Conservation (phyloP, 2,329 filamentous ascomycete species). For the Escovopsis weberi region DNA sequence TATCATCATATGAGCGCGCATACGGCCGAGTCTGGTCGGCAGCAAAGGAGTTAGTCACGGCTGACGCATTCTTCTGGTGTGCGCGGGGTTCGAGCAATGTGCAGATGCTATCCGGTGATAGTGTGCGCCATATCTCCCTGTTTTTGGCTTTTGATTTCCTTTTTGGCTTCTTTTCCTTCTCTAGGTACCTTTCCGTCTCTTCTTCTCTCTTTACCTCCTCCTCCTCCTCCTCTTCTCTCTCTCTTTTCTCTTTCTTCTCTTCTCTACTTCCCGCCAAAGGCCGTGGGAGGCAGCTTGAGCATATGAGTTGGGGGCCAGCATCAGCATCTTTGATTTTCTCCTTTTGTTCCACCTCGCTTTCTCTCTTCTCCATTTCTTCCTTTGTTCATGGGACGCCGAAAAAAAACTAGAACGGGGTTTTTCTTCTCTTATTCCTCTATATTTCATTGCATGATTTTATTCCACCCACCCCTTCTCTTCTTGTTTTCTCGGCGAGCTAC, state of each 20-base stretch:
- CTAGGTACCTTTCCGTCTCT: not conserved
- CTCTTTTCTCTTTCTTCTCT: not conserved
- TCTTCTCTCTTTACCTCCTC: not conserved
- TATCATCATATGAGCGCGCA: constrained; percentile 3
- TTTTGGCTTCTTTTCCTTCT: constrained; percentile 1
- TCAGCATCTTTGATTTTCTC: constrained; percentile 3
- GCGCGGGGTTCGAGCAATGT: no score
- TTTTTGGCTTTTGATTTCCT: not conserved
- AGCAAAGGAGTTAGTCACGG: not conserved
- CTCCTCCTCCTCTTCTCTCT: not conserved
- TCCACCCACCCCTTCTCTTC: not conserved
- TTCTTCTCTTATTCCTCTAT: constrained; percentile 13
- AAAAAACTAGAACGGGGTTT: constrained; percentile 19
- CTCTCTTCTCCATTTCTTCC: constrained; percentile 6
- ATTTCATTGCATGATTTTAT: constrained; percentile 6
- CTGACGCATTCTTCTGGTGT: not conserved
- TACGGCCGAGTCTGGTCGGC: constrained; percentile 14
- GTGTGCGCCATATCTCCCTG: no score
- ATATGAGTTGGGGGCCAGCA: not conserved
- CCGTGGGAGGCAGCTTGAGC: constrained; percentile 1
- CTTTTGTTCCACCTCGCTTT: not conserved
- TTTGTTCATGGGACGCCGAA: constrained; percentile 12
- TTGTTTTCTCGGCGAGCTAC: constrained; percentile 6
- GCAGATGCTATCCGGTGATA: no score
- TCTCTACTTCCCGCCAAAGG: not conserved